Evolutionary conservation across 495 filamentous ascomycete species (phyloP).

Genomic region (Penicillium lagena): DNA sequence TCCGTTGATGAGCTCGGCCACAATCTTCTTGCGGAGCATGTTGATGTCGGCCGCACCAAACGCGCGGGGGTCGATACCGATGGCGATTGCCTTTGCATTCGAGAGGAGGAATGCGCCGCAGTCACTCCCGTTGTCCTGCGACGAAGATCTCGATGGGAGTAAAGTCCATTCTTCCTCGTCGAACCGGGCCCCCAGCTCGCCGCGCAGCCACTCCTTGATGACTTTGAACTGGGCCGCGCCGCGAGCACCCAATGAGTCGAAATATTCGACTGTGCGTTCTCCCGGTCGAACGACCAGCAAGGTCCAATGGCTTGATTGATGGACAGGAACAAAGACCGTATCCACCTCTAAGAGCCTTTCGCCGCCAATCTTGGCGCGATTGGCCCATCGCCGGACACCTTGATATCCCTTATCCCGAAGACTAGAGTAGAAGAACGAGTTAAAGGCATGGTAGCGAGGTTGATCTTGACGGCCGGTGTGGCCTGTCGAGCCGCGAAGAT

Average conservation of each 20-base stretch:
- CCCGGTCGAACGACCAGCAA: constrained; percentile 63
- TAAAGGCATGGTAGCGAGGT: constrained; percentile 65
- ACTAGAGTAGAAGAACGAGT: constrained; percentile 63
- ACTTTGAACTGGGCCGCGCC: constrained; percentile 24
- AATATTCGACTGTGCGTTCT: constrained; percentile 60
- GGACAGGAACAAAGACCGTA: constrained; percentile 57
- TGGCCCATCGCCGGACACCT: constrained; percentile 45
- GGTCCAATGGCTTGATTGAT: constrained; percentile 47
- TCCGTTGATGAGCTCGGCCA: constrained; percentile 62
- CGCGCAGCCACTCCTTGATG: constrained; percentile 50
- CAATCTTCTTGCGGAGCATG: constrained; percentile 55
- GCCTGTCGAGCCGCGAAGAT: constrained; percentile 45
- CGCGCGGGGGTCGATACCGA: constrained; percentile 55
- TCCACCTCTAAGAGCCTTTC: constrained; percentile 48
- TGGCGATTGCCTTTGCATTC: constrained; percentile 62
- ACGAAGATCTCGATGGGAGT: constrained; percentile 37
- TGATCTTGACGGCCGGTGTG: constrained; percentile 36
- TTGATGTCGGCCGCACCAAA: constrained; percentile 53
- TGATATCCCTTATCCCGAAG: constrained; percentile 47
- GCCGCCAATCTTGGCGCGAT: constrained; percentile 50
- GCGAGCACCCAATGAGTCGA: constrained; percentile 59
- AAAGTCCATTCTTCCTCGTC: constrained; percentile 57
- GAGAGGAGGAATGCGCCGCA: constrained; percentile 78
- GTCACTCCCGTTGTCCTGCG: constrained; percentile 66
- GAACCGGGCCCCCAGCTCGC: constrained; percentile 51